Evolutionary conservation across 75 land plant species (phyloP).

Genomic region (Cunninghamia lanceolata): DNA sequence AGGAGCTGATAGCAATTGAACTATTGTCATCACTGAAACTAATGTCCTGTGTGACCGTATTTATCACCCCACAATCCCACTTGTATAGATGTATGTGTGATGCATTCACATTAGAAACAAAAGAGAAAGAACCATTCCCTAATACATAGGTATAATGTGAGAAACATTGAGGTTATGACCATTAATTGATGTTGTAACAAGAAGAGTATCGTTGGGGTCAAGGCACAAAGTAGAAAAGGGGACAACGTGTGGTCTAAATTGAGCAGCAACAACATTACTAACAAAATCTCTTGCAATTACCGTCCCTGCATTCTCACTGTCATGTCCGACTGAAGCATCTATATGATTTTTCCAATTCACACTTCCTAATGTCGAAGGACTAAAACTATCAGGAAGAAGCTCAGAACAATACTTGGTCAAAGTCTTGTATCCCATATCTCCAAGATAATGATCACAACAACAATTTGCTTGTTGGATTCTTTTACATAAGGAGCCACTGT

Average conservation of each 20-base stretch:
- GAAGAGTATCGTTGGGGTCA: conserved; percentile 92
- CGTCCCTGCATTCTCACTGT: conserved; percentile 88
- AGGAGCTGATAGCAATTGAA: conserved; percentile 87
- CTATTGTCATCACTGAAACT: conserved; percentile 79
- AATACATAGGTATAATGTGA: conserved; percentile 58
- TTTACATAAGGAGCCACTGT: conserved; percentile 89
- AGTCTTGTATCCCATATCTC: conserved; percentile 88
- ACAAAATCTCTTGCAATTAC: conserved; percentile 82
- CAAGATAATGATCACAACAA: conserved; percentile 78
- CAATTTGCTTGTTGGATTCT: conserved; percentile 89
- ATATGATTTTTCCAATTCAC: conserved; percentile 50
- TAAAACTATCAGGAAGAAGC: conserved; percentile 69
- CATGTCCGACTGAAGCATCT: conserved; percentile 18
- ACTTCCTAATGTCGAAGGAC: conserved; percentile 53
- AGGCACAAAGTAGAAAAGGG: conserved; percentile 91
- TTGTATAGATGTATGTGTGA: conserved; percentile 92
- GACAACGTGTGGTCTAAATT: conserved; percentile 87
- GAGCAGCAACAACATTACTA: conserved; percentile 60
- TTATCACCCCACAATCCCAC: conserved; percentile 80
- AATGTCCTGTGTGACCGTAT: conserved; percentile 94
- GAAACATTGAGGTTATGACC: conserved; percentile 91
- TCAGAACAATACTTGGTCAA: conserved; percentile 81
- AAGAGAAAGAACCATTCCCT: conserved; percentile 24
- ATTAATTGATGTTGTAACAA: conserved; percentile 88
- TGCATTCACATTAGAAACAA: conserved; percentile 46